Conservation (phyloP, 148 eudicot genomes). For the Arctostaphylos glauca region DNA sequence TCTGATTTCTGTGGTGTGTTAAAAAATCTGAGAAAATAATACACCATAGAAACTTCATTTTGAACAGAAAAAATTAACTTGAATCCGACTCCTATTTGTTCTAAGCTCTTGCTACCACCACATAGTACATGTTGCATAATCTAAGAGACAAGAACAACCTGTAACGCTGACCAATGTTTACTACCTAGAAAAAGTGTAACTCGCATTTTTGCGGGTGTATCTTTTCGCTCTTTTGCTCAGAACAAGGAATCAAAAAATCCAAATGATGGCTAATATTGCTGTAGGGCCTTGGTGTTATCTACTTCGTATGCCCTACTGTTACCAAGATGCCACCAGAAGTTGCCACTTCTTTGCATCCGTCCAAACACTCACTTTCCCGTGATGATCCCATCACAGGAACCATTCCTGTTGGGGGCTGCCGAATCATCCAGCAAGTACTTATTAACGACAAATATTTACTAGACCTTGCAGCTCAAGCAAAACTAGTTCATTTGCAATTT, state of each 20-base stretch:
- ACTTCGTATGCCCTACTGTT: background rate
- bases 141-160: background rate
- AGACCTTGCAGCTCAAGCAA: background rate
- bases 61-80: background rate
- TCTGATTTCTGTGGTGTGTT: constrained; percentile 72
- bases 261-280: background rate
- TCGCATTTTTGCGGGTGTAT: background rate
- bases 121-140: constrained; percentile 4
- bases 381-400: background rate
- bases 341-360: background rate
- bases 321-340: background rate
- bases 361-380: background rate
- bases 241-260: background rate
- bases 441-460: background rate
- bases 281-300: background rate
- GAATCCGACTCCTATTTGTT: background rate
- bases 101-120: constrained; percentile 2
- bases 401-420: background rate
- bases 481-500: background rate
- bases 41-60: constrained; percentile 12
- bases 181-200: background rate
- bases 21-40: constrained; percentile 23
- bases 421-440: background rate
- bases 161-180: background rate
- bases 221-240: background rate